Evolutionary conservation across 257 asterid genomes (phyloP).

Genomic region (Catharanthus roseus): DNA sequence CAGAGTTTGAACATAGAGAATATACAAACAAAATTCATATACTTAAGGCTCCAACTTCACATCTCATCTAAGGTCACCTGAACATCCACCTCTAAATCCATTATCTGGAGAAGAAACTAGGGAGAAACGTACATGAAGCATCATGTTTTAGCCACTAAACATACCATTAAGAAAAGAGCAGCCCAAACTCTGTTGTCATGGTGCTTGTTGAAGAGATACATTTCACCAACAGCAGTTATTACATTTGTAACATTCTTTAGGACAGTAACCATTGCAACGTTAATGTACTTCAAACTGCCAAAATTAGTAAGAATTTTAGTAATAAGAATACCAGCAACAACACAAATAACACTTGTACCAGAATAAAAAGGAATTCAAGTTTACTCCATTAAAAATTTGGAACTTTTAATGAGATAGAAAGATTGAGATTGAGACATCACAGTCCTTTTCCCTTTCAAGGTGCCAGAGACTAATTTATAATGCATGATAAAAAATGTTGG

Average conservation of each 20-base stretch:
- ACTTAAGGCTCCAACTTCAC: neutral
- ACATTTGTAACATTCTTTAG: slow-evolving; percentile 95
- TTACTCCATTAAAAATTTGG: neutral
- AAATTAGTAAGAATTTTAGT: slow-evolving; percentile 1
- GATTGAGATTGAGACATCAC: neutral
- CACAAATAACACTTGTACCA: neutral
- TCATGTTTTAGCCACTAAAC: slow-evolving; percentile 13
- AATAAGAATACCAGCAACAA: neutral
- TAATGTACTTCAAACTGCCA: slow-evolving; percentile 81
- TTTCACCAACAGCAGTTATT: slow-evolving; percentile 95
- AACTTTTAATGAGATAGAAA: neutral
- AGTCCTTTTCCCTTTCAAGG: neutral
- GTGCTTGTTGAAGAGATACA: slow-evolving; percentile 84
- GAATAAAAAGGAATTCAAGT: neutral
- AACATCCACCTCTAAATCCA: neutral
- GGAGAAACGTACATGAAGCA: neutral
- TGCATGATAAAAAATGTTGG: neutral
- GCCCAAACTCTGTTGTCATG: slow-evolving; percentile 94
- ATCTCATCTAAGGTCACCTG: slow-evolving; percentile 4
- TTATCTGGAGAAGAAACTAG: neutral
- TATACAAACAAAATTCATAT: neutral
- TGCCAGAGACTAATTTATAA: too few species aligned
- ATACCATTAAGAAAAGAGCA: slow-evolving; percentile 93
- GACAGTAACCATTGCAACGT: slow-evolving; percentile 99
- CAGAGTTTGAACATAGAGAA: neutral